These are phyloP conservation scores for Carallia brachiata DNA, from an alignment of 345 rosid genomes.

Conservation along the genomic window DNA sequence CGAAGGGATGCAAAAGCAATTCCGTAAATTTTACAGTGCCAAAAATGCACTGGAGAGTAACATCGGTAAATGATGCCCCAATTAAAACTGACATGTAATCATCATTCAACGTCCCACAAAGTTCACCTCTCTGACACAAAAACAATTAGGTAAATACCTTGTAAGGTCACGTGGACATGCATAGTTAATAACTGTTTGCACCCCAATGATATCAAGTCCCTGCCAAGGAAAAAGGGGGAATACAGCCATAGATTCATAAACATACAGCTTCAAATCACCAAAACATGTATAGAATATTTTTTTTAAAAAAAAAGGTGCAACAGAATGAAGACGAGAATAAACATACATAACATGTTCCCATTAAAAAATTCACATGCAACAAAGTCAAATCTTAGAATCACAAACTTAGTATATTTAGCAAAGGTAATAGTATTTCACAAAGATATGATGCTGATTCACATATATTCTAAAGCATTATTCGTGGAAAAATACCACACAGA, in stretches of 20 bases:
- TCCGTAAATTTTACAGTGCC: no score
- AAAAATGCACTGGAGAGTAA: not conserved
- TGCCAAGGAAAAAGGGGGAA: constrained; percentile 13
- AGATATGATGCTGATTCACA: not conserved
- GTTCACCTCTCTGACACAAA: not conserved
- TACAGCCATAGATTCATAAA: constrained; percentile 1
- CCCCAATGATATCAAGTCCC: constrained; percentile 99
- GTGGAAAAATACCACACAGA: not conserved
- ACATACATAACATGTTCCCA: no score
- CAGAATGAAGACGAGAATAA: no score
- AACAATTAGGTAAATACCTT: constrained; percentile 40
- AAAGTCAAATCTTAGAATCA: no score
- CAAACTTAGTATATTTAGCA: no score
- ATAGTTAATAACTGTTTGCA: constrained; percentile 89
- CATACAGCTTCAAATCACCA: not conserved
- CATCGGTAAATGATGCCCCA: not conserved
- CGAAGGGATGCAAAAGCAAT: not conserved
- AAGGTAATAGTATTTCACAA: not conserved
- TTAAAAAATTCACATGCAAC: no score
- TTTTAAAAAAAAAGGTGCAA: no score
- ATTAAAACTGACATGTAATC: not conserved
- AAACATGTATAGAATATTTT: no score
- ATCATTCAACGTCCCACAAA: not conserved
- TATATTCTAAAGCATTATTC: no score
- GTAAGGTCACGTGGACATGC: constrained; percentile 97